A percentile compares a stretch with the other conserved stretches of the same genome.
Conservation (phyloP, 2,329 filamentous ascomycete species). For the Fusarium sarcochroum region DNA sequence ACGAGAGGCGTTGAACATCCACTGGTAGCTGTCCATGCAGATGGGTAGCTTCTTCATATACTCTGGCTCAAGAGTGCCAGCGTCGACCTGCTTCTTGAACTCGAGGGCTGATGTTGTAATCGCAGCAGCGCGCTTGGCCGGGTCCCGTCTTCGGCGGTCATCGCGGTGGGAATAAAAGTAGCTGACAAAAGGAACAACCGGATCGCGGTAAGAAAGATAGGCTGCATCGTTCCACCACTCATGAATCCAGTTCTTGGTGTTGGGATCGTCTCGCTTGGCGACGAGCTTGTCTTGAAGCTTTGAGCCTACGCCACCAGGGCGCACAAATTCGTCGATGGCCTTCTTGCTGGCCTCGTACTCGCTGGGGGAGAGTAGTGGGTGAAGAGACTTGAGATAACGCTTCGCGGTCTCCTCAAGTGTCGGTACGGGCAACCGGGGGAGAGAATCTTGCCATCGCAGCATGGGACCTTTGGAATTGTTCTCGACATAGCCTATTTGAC, state of each 20-base stretch:
- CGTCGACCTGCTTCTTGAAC: conserved; percentile 94
- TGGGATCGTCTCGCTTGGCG: conserved; percentile 82
- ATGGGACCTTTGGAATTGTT: conserved; percentile 84
- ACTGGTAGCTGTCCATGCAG: conserved; percentile 98
- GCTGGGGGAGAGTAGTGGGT: conserved; percentile 76
- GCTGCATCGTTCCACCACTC: conserved; percentile 99
- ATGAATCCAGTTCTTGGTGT: conserved; percentile 91
- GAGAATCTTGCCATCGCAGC: conserved; percentile 89
- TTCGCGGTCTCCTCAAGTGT: conserved; percentile 85
- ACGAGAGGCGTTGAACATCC: conserved; percentile 97
- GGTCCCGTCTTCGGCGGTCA: conserved; percentile 88
- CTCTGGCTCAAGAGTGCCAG: conserved; percentile 88
- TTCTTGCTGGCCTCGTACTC: conserved; percentile 83
- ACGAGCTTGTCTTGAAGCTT: conserved; percentile 90
- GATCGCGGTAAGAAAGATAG: conserved; percentile 93
- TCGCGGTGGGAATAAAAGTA: conserved; percentile 99
- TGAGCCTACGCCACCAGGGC: conserved; percentile 85
- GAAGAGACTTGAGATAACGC: conserved; percentile 84
- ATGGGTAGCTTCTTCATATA: conserved; percentile 99
- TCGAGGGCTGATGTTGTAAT: conserved; percentile 88
- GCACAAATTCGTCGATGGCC: conserved; percentile 89
- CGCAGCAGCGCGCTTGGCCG: conserved; percentile 92
- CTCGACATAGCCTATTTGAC: conserved; percentile 78
- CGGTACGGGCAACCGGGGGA: conserved; percentile 83
- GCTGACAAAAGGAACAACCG: conserved; percentile 96